Base-by-base conservation (phyloP, 2,329 filamentous ascomycete genomes). In the Dendrostoma leiphaemia region DNA sequence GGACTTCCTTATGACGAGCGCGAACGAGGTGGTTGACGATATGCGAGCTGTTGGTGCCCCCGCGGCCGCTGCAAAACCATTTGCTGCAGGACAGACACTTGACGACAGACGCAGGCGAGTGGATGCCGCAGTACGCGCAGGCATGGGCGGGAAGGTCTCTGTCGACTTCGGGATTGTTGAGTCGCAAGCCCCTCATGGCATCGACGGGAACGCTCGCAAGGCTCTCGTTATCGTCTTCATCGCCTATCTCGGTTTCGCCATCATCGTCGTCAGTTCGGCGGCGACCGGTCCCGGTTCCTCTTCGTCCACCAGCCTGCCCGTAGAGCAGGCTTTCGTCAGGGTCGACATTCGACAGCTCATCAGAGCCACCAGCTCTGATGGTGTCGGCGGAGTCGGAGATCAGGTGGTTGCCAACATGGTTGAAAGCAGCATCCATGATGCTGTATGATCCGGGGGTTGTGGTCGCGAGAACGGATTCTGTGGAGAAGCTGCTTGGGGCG, bases 11-110 rank as follows among this genome's bases (percentile, higher is more conserved):
- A 78, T 99, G 94, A 60, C 94, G 89, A 60, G 95, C 93, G 66
- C 95, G 89, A 57, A 99, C 94, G 31, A 99, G 84, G 69, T 99
- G 94, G 71, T 97, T 97, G 74, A 99, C 91, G 64, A 99, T 97
- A 69, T 99, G 94, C 31, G 93, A 96, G 24, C 93, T 97, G 48
- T 90, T 96, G 17, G 92, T 92, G 72, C 97, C 99, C 62, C 94
- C 93, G 65, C 93, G 90, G 57, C 93, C 92, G 72, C 92, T 97
- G 75, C 94, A 99, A 71, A 99, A 99, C 94, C 94, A 99, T 70
- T 97, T 99, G 77, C 84, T 93, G 78, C 94, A 99, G 57, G 87
- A 83, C 58, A 99, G 80, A 68, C 94, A 99, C 75, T 97, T 97
- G 64, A 99, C 94, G 54, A 99, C 95, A 61, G 89, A 94, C 68